Percentiles rank a stretch among this genome's conserved stretches.
Evolutionary conservation across 1,284 basidiomycete species (phyloP).

Genomic region (Lentinula novae-zelandiae): DNA sequence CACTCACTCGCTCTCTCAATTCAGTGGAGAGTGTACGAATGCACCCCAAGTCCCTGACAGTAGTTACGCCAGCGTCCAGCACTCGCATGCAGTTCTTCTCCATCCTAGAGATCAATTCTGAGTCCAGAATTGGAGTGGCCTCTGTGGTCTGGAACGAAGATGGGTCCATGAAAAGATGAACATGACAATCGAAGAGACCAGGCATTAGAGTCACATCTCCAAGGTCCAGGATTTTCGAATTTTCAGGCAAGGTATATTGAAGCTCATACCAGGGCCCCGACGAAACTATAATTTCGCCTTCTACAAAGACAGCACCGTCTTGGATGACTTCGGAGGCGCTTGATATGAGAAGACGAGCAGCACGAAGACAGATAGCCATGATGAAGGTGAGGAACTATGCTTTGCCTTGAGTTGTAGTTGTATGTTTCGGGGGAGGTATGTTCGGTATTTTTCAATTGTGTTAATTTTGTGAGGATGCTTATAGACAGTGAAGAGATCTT

Average conservation of each 20-base stretch:
- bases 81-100: constrained; percentile 8
- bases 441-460: background rate
- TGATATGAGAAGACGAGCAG: constrained; percentile 10
- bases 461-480: background rate
- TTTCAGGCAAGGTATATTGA: background rate
- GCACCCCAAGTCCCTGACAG: constrained; percentile 13
- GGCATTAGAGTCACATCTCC: constrained; percentile 15
- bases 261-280: constrained; percentile 9
- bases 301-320: constrained; percentile 13
- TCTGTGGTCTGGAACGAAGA: constrained; percentile 6
- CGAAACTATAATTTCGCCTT: constrained; percentile 6
- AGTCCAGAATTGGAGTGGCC: background rate
- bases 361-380: background rate
- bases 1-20: constrained; percentile 12
- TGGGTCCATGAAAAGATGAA: constrained; percentile 15
- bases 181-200: constrained; percentile 15
- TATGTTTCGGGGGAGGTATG: constrained; percentile 3
- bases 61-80: constrained; percentile 15
- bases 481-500: background rate
- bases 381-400: background rate
- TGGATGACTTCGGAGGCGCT: constrained; percentile 7
- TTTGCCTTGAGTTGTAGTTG: background rate
- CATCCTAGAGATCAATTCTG: constrained; percentile 5
- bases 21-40: constrained; percentile 10
- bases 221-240: constrained; percentile 5